Conservation (phyloP, 2,329 filamentous ascomycete species). For the Colletotrichum destructivum region DNA sequence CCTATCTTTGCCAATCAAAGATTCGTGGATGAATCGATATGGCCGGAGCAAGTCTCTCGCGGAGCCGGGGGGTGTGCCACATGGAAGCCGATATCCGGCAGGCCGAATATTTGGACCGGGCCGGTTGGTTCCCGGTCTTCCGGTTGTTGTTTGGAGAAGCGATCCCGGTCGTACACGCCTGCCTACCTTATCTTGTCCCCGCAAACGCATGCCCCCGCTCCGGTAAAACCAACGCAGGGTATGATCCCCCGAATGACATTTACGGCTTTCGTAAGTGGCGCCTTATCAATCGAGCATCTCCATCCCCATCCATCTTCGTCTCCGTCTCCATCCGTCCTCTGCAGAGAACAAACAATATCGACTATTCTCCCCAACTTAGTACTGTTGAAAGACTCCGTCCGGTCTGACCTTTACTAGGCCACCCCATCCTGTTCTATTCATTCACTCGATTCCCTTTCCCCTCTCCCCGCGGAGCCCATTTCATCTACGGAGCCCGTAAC, state of each 20-base stretch:
- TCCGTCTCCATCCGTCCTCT: background rate
- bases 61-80: background rate
- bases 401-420: no score
- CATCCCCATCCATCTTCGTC: background rate
- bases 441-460: no score
- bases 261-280: slow-evolving; percentile 31
- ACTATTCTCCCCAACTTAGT: background rate
- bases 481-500: background rate
- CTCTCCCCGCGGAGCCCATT: background rate
- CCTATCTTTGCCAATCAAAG: background rate
- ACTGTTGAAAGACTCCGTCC: background rate
- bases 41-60: background rate
- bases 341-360: background rate
- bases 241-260: slow-evolving; percentile 23
- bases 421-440: no score
- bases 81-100: slow-evolving; percentile 6
- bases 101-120: slow-evolving; percentile 30
- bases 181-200: slow-evolving; percentile 32
- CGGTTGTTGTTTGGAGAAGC: slow-evolving; percentile 26
- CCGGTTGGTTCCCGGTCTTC: slow-evolving; percentile 39
- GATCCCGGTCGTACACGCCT: slow-evolving; percentile 29
- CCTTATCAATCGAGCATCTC: slow-evolving; percentile 24
- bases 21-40: background rate
- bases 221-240: slow-evolving; percentile 9
- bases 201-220: slow-evolving; percentile 27